Conservation (phyloP, 768 basidiomycete species). For the Guyanaporus albipodus region DNA sequence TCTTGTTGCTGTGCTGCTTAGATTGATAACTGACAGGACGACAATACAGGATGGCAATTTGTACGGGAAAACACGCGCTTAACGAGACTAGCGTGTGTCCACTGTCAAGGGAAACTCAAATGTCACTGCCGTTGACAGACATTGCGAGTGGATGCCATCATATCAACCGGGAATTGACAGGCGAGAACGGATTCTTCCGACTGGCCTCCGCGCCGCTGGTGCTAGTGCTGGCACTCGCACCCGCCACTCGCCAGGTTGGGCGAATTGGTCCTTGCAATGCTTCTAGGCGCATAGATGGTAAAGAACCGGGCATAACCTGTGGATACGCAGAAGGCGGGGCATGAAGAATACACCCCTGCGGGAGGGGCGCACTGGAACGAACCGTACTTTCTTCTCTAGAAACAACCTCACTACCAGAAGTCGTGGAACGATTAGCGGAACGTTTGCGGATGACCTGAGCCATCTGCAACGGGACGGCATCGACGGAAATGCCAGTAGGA, state of each 20-base stretch:
- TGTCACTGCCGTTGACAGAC: background rate
- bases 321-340: slow-evolving; percentile 26
- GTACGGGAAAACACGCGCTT: background rate
- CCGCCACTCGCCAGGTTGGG: background rate
- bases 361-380: background rate
- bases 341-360: slow-evolving; percentile 11
- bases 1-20: too few species aligned
- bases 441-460: background rate
- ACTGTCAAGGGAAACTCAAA: background rate
- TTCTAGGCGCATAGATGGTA: slow-evolving; percentile 5
- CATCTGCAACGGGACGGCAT: background rate
- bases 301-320: slow-evolving; percentile 26
- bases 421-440: background rate
- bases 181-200: slow-evolving; percentile 4
- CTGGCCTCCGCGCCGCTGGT: background rate
- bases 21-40: background rate
- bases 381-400: background rate
- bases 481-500: background rate
- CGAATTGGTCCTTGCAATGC: background rate
- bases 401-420: background rate
- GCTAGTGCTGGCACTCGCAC: background rate
- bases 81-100: background rate
- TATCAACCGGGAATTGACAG: slow-evolving; percentile 1
- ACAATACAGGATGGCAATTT: slow-evolving; percentile 2
- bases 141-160: too few species aligned